Evolutionary conservation across 805 yeast genomes (phyloP).

Genomic region (Candida golubevii): DNA sequence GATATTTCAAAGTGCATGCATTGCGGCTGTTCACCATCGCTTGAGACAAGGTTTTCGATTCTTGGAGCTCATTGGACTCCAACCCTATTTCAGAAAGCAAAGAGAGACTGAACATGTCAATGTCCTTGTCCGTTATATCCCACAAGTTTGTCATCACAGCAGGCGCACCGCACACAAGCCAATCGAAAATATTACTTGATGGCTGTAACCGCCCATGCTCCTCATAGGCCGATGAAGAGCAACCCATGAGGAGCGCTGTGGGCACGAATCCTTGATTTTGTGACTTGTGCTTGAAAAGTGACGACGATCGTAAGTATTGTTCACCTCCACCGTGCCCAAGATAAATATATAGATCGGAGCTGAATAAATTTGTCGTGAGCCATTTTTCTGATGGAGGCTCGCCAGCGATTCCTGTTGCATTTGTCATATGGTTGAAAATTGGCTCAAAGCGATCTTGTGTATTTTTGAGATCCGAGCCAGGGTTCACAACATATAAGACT

Average conservation of each 20-base stretch:
- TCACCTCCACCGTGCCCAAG: slow-evolving; percentile 98
- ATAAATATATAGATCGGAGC: slow-evolving; percentile 56
- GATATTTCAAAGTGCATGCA: slow-evolving; percentile 61
- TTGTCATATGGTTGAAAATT: slow-evolving; percentile 31
- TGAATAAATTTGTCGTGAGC: slow-evolving; percentile 40
- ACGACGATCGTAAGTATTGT: slow-evolving; percentile 59
- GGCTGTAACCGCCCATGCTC: slow-evolving; percentile 61
- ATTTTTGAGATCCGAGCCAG: slow-evolving; percentile 67
- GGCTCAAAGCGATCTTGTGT: slow-evolving; percentile 59
- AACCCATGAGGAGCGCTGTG: slow-evolving; percentile 74
- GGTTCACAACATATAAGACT: slow-evolving; percentile 65
- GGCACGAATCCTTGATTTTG: slow-evolving; percentile 42
- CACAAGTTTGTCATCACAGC: slow-evolving; percentile 82
- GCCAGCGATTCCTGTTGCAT: slow-evolving; percentile 56
- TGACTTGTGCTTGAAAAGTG: slow-evolving; percentile 31
- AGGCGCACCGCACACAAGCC: slow-evolving; percentile 77
- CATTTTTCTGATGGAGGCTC: slow-evolving; percentile 52
- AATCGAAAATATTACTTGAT: slow-evolving; percentile 71
- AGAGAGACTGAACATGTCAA: slow-evolving; percentile 67
- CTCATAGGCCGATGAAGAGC: slow-evolving; percentile 76
- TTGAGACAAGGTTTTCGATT: slow-evolving; percentile 35
- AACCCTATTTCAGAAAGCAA: slow-evolving; percentile 68
- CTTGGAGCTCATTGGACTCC: slow-evolving; percentile 15
- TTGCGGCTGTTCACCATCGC: slow-evolving; percentile 64
- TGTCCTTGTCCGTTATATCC: slow-evolving; percentile 97